These are phyloP conservation scores for Coix lacrymajobi DNA, from an alignment of 176 grass and related monocot species.

Conservation along the genomic window DNA sequence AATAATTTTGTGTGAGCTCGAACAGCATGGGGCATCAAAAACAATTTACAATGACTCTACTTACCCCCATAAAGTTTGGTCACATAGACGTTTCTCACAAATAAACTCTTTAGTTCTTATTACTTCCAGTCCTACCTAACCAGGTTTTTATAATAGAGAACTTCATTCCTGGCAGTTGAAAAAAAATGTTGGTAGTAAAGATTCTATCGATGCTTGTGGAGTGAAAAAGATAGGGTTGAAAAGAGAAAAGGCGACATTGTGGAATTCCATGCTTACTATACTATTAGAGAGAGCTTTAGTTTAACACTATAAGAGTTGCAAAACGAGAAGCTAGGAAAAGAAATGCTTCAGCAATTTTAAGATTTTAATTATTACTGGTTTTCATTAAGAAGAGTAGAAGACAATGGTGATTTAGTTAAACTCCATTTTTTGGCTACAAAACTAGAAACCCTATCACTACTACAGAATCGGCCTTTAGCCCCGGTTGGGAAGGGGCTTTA, in stretches of 20 bases:
- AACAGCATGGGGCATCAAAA: not conserved
- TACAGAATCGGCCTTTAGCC: too few species aligned
- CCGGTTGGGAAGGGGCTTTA: too few species aligned
- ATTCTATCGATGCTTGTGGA: not conserved
- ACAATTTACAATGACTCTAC: conserved; percentile 12
- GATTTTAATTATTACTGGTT: not conserved
- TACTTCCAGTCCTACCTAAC: not conserved
- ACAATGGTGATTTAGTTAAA: not conserved
- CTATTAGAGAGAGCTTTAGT: not conserved
- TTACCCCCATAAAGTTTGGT: not conserved
- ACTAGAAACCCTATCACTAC: not conserved
- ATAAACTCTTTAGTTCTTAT: not conserved
- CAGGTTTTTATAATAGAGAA: not conserved
- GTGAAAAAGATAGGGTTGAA: not conserved
- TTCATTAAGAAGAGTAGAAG: not conserved
- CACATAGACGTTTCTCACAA: not conserved
- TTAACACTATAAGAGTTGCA: not conserved
- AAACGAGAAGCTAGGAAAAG: not conserved
- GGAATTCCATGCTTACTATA: not conserved
- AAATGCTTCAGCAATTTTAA: not conserved
- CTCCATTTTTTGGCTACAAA: not conserved
- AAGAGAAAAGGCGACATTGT: not conserved
- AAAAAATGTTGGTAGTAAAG: not conserved
- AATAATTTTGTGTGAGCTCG: not conserved
- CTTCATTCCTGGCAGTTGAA: not conserved